Evolutionary conservation across 345 rosid species (phyloP), one percentile per base, ranked within the genome.

Genomic region (Schrenkiella parvula): DNA sequence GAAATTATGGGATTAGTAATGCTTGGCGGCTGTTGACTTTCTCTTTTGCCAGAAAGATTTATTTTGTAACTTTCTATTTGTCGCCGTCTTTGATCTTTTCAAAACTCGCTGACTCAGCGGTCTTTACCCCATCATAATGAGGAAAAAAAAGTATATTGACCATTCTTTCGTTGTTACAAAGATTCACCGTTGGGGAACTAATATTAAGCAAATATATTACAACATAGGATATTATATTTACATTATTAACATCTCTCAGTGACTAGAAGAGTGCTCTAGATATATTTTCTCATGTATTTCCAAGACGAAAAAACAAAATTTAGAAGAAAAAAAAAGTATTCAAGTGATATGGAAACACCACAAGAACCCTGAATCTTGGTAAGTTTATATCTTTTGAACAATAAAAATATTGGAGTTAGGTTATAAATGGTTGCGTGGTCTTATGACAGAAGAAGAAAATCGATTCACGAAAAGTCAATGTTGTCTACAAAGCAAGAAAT

Each of bases 341-440:
- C 32, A 32, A 47, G 32, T 47, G 43, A 58, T 38, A 22, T 39
- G 32, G 19, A 38, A 22, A 22, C 21, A 59, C 29, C 64, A 38
- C 43, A 50, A 22, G 25, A 50, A 51, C 2, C 25, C 26, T 18
- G 4, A 23, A 37, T 37, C 6, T 7, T 13, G 15, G 4, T 1
- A 68, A 56, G 18, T 69, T 56, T 14, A 13, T 26, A 28, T 42
- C 11, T 8, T 41, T 38, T 17, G 7, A 23, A 39, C 37, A 53
- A 53, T 53, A 50, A 38, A 38, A 38, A 17, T 28, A 38, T 41
- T 52, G 14, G 19, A 42, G 32, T 42, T 41, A 39, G 41, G 32
- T 55, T 42, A 44, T 12, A 6, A 21, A 59, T n/a, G 39, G 68
- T 60, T 62, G 75, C 75, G 51, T 71, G 43, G 68, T 61, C 75